Evolutionary conservation across 371 early-diverging fungal genomes (phyloP), one percentile per base, ranked within the genome.

Genomic region (Antonospora locustae): DNA sequence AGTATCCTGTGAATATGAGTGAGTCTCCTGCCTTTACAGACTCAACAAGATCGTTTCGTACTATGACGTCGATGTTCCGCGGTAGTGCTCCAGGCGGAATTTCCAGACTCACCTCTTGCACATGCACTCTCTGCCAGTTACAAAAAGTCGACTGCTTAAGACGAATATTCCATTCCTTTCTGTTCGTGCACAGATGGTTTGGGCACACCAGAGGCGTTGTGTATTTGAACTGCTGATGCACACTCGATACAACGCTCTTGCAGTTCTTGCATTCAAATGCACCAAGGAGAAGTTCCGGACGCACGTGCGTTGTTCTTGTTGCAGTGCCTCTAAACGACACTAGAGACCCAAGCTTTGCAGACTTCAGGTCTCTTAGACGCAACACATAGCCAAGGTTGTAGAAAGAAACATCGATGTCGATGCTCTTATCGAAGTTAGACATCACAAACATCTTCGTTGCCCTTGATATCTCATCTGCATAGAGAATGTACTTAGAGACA

Each of bases 71-170:
- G 71, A 98, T 78, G 14, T 82, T 85, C 65, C 98, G 73, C 25
- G 98, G 98, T 84, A 94, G 89, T 58, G 85, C 83, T 43, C 97
- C 97, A 6, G 87, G 81, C 12, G 96, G 95, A 43, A 93, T 90
- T 66, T 96, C 94, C 49, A 83, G 81, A 19, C 92, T 78, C 62
- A 87, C 88, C 76, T 98, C 98, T 74, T 98, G 98, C 41, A 98
- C 79, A 24, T 93, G 79, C 22, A 95, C 80, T 62, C 86, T 82
- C 77, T 98, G 96, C 93, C 93, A 98, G 75, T 96, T 92, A 28
- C 80, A 80, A 72, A 95, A 98, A 58, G 80, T 80, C 66, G 83
- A 84, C 67, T 84, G 81, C 59, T 85, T 86, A 22, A 86, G 78
- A 44, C 81, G 71, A 28, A 94, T 71, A 34, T 80, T 79, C 84